Base-by-base conservation (phyloP, 768 basidiomycete species). In the Auriscalpium orientale region DNA sequence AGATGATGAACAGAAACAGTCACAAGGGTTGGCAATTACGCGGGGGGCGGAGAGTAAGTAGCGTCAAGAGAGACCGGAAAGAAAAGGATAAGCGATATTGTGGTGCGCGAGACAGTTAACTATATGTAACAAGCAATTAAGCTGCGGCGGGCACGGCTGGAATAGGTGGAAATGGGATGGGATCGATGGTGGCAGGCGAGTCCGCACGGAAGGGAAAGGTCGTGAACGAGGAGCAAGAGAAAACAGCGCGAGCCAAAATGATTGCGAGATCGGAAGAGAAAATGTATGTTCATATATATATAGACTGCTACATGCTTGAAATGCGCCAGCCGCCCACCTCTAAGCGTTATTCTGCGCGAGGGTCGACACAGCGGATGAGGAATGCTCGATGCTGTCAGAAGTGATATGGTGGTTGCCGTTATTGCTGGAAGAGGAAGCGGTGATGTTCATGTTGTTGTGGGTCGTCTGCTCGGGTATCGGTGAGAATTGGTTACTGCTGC, bases 381-480 rank as follows among this genome's bases (percentile, higher is more conserved):
- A 46, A 53, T 60, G 59, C 51, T 60, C 57, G 54, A 60, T 58
- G 49, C 34, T 58, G 59, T 60, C 59, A 58, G 59, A 58, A 58
- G 53, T 59, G 60, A 59, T 38, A 61, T 56, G 60, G 60, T 56
- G 54, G 51, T 47, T 59, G 58, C 50, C 60, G 59, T 53, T 56
- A 53, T 53, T 56, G 58, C 59, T 59, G 53, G 53, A 37, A 56
- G 54, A 60, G 55, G 59, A 47, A 59, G 58, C 46, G 49, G 38
- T 40, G 10, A 60, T 51, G 45, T 58, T 60, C 59, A 49, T 60
- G 13, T 28, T 28, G 28, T 28, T 28, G 53, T 56, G 52, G 47
- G 55, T 57, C 56, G 54, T 55, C 56, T 62, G 61, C 61, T 62
- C 61, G 61, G 61, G 61, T 62, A 62, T 62, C 61, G 59, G 59